Evolutionary conservation across 2,329 filamentous ascomycete species (phyloP).

Genomic region (Clonostachys rhizophaga): DNA sequence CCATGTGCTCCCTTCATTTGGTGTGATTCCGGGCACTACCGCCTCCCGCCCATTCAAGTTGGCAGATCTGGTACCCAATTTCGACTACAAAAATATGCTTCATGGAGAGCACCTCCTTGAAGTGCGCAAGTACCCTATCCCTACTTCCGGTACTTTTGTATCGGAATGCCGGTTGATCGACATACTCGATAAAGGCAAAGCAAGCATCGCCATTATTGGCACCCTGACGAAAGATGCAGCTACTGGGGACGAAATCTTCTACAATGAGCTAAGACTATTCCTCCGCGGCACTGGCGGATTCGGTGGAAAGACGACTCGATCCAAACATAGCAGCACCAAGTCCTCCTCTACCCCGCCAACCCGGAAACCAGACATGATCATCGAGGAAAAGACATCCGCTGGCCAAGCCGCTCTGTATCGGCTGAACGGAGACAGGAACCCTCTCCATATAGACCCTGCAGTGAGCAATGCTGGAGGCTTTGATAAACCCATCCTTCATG

Average conservation of each 20-base stretch:
- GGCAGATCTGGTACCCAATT: conserved; percentile 86
- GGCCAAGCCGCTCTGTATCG: conserved; percentile 94
- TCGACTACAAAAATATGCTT: conserved; percentile 96
- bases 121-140: conserved; percentile 85
- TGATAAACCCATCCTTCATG: conserved; percentile 90
- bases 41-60: conserved; percentile 75
- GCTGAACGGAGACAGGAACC: conserved; percentile 91
- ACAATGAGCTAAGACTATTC: conserved; percentile 94
- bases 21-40: conserved; percentile 91
- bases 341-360: conserved; percentile 74
- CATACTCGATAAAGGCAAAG: conserved; percentile 92
- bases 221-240: conserved; percentile 80
- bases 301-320: conserved; percentile 72
- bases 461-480: conserved; percentile 96
- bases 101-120: conserved; percentile 99
- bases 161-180: conserved; percentile 81
- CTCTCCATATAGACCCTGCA: conserved; percentile 88
- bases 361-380: conserved; percentile 72
- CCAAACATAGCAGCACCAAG: conserved; percentile 77
- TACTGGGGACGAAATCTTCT: conserved; percentile 88
- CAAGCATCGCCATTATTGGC: conserved; percentile 76
- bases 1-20: conserved; percentile 88
- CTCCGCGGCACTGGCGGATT: conserved; percentile 89
- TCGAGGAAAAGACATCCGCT: conserved; percentile 83
- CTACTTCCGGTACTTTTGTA: conserved; percentile 72